These are phyloP conservation scores for Naganishia liquefaciens DNA, from an alignment of 1,284 basidiomycete genomes.

Conservation along the genomic window DNA sequence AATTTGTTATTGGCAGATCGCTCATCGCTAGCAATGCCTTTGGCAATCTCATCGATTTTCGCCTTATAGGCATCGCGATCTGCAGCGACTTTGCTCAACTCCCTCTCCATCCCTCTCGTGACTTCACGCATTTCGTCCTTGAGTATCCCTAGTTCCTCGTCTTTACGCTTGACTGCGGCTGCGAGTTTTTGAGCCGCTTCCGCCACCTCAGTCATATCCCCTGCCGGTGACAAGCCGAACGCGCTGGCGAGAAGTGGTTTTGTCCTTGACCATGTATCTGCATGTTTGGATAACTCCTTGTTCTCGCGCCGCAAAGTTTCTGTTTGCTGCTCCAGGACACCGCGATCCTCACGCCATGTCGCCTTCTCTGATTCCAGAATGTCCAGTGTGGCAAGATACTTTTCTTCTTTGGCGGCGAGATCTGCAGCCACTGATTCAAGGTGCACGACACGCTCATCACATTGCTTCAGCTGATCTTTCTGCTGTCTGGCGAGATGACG, in stretches of 20 bases:
- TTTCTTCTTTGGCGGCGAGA: slow-evolving; percentile 7
- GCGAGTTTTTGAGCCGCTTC: slow-evolving; percentile 45
- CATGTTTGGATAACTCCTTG: slow-evolving; percentile 54
- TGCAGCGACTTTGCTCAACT: slow-evolving; percentile 61
- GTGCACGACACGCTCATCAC: slow-evolving; percentile 47
- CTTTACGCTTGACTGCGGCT: slow-evolving; percentile 56
- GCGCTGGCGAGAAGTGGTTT: slow-evolving; percentile 47
- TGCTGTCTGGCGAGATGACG: slow-evolving; percentile 16
- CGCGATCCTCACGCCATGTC: slow-evolving; percentile 38
- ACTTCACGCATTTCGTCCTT: slow-evolving; percentile 54
- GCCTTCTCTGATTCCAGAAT: slow-evolving; percentile 46
- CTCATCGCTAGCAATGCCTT: slow-evolving; percentile 58
- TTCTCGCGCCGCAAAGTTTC: slow-evolving; percentile 57
- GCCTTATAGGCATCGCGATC: slow-evolving; percentile 61
- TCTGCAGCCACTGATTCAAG: slow-evolving; percentile 37
- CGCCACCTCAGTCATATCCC: slow-evolving; percentile 46
- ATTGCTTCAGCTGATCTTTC: slow-evolving; percentile 39
- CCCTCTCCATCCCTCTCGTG: slow-evolving; percentile 60
- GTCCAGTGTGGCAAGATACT: slow-evolving; percentile 28
- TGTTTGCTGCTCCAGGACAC: slow-evolving; percentile 42
- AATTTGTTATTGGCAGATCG: slow-evolving; percentile 38
- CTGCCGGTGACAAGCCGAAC: slow-evolving; percentile 54
- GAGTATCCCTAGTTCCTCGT: slow-evolving; percentile 56
- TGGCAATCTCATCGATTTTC: slow-evolving; percentile 59
- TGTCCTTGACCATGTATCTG: slow-evolving; percentile 51